Evolutionary conservation across 225 moss, liverwort and hornwort species (phyloP).

Genomic region (Bryoerythrophyllum caledonicum): DNA sequence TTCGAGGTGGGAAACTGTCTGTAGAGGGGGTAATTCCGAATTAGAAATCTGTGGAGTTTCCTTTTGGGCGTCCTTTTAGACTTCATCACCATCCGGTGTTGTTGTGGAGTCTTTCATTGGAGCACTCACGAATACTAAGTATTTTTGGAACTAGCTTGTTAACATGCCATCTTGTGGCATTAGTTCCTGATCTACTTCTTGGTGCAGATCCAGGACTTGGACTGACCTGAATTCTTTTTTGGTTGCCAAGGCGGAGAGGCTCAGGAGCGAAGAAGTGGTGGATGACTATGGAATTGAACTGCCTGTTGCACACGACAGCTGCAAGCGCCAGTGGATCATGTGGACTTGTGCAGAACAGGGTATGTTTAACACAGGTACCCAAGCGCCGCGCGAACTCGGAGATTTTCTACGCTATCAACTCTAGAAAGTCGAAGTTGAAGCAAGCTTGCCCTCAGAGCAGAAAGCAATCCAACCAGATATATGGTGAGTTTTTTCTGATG

Average conservation of each 20-base stretch:
- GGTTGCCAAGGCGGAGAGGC: not conserved
- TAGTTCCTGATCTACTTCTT: slow-evolving; percentile 11
- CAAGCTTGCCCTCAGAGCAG: slow-evolving; percentile 8
- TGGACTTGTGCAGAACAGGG: not conserved
- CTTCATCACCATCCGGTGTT: not conserved
- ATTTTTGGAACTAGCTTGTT: not conserved
- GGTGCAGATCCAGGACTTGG: slow-evolving; percentile 6
- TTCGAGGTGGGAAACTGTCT: not conserved
- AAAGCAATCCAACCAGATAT: slow-evolving; percentile 21
- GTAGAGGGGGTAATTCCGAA: not conserved
- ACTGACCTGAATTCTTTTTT: not conserved
- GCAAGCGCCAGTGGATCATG: slow-evolving; percentile 9
- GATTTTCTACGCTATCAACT: slow-evolving; percentile 2
- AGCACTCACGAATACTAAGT: not conserved
- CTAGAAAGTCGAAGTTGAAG: slow-evolving; percentile 15
- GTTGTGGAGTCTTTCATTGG: not conserved
- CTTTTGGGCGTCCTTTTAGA: not conserved
- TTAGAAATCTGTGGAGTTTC: slow-evolving; percentile 1
- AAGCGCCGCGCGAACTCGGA: slow-evolving; percentile 10
- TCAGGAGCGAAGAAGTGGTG: not conserved
- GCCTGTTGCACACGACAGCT: slow-evolving; percentile 20
- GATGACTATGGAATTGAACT: slow-evolving; percentile 43
- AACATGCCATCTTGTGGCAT: not conserved
- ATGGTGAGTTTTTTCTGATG: slow-evolving; percentile 25
- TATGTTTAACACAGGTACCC: slow-evolving; percentile 16